Evolutionary conservation across 129 eudicot species (phyloP), one percentile per base, ranked within the genome.

Genomic region (Artemisia annua): DNA sequence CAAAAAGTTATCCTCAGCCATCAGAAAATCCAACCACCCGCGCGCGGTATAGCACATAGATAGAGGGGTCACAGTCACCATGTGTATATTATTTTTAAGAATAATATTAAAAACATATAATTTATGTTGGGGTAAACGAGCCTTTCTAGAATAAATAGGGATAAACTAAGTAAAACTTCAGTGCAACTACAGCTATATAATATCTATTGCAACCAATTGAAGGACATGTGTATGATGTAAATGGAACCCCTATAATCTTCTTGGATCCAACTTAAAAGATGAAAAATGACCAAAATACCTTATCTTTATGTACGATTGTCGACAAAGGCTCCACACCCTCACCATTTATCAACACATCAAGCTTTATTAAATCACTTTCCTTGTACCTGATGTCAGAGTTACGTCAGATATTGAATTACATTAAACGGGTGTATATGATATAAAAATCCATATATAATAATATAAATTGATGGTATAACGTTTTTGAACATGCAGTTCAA

Each of bases 271-370:
- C 48, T 70, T 43, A 58, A 62, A 63, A 52, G 17, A 62, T 16
- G 64, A 30, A 48, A 68, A 63, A 30, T 64, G 35, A 28, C 26
- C 30, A 58, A 64, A 52, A 75, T 77, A 95, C 97, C 97, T 95
- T 95, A 61, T 95, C 97, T 76, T 78, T 95, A 75, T 95, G 99
- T 24, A 95, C 99, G 30, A 95, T 95, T 72, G 97, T 95, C 30
- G 99, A 84, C 77, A 95, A 82, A 70, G 99, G 99, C 76, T 95
- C 99, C 75, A 90, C 97, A 58, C 73, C 81, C 43, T 95, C 99
- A 70, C 99, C 91, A 77, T 88, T 95, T 72, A 95, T 95, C 79
- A 88, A 83, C 70, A 95, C 88, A 74, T 95, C 99, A 62, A 95
- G 99, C 91, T 90, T 90, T 72, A 89, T 87, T 75, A 95, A 83